Conservation (phyloP, 441 rosid species). For the Dalechampia spathulata region DNA sequence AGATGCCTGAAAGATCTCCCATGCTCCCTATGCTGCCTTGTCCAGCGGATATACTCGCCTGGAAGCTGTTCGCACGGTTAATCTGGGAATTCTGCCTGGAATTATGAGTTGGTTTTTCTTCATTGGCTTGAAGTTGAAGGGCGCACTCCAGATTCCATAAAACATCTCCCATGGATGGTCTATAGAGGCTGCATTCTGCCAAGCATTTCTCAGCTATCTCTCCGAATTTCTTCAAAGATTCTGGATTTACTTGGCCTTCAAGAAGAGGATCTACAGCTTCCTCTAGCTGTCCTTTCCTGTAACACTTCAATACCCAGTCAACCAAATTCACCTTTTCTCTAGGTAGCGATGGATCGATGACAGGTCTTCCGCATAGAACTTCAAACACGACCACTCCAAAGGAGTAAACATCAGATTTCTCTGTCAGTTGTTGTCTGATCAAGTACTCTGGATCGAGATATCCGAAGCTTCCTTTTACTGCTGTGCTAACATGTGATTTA, state of each 20-base stretch:
- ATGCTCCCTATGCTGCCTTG: slow-evolving; percentile 36
- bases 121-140: slow-evolving; percentile 46
- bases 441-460: slow-evolving; percentile 88
- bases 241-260: slow-evolving; percentile 36
- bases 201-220: slow-evolving; percentile 78
- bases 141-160: slow-evolving; percentile 75
- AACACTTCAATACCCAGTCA: slow-evolving; percentile 53
- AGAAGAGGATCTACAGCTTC: slow-evolving; percentile 48
- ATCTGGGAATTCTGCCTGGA: slow-evolving; percentile 5
- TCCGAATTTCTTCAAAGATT: slow-evolving; percentile 46
- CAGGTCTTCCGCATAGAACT: slow-evolving; percentile 66
- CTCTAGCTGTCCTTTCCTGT: slow-evolving; percentile 35
- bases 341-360: slow-evolving; percentile 64
- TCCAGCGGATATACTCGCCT: slow-evolving; percentile 21
- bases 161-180: slow-evolving; percentile 80
- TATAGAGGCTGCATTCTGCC: slow-evolving; percentile 37
- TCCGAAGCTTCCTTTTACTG: slow-evolving; percentile 88
- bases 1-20: slow-evolving; percentile 45
- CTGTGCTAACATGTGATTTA: slow-evolving; percentile 82
- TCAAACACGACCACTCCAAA: slow-evolving; percentile 91
- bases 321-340: slow-evolving; percentile 61
- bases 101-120: slow-evolving; percentile 23
- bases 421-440: slow-evolving; percentile 61
- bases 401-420: slow-evolving; percentile 83
- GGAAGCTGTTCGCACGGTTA: slow-evolving; percentile 18